Evolutionary conservation across 2,329 filamentous ascomycete species (phyloP).

Genomic region (Rhynchosporium agropyri): DNA sequence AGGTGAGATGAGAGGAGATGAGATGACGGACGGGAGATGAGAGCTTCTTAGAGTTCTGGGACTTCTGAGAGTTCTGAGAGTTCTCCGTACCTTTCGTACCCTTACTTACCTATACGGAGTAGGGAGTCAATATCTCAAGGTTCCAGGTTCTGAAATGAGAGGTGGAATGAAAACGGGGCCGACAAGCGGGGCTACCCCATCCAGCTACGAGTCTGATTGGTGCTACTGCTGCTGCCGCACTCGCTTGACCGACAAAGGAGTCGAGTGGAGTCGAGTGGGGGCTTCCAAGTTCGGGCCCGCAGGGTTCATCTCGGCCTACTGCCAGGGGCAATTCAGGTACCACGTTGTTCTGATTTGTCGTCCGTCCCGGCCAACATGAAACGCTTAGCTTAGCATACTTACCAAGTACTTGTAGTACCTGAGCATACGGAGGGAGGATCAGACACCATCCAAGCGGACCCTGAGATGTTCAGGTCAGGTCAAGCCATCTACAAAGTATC

Average conservation of each 20-base stretch:
- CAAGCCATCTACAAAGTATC: too few species aligned
- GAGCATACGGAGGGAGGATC: conserved; percentile 10
- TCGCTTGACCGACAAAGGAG: conserved; percentile 22
- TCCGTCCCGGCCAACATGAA: conserved; percentile 12
- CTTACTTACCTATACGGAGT: too few species aligned
- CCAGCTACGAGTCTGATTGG: conserved; percentile 23
- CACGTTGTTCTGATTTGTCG: neutral
- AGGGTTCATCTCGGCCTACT: neutral
- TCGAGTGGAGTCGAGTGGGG: conserved; percentile 6
- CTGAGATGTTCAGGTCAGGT: neutral
- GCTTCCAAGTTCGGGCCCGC: neutral
- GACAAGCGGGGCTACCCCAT: conserved; percentile 7
- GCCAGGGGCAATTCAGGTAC: conserved; percentile 9
- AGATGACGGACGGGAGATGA: too few species aligned
- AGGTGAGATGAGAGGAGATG: neutral
- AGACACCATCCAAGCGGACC: conserved; percentile 7
- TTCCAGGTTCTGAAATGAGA: neutral
- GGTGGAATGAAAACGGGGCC: conserved; percentile 6
- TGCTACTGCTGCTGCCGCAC: conserved; percentile 1
- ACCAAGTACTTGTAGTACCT: too few species aligned
- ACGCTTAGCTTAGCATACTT: conserved; percentile 10
- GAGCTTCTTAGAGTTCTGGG: too few species aligned
- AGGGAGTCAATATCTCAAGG: too few species aligned
- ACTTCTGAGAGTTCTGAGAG: too few species aligned
- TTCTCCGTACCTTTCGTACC: too few species aligned